Conservation (phyloP, 768 basidiomycete genomes). For the Suillus subaureus region DNA sequence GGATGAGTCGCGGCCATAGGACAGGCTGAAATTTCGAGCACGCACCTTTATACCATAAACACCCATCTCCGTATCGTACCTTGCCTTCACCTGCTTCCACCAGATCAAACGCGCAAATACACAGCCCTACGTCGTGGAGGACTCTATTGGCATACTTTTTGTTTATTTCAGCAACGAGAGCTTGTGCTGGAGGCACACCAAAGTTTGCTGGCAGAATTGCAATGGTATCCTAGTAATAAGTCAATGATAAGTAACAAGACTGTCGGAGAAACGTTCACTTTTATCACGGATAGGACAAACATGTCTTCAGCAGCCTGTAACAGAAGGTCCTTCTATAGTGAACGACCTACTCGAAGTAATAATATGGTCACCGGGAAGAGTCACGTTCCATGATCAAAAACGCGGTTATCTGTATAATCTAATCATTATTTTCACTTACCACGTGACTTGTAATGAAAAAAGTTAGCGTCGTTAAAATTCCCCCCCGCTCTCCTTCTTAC, state of each 20-base stretch:
- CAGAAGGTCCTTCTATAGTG: neutral
- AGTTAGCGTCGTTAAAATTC: neutral
- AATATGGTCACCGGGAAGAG: neutral
- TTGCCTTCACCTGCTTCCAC: conserved; percentile 87
- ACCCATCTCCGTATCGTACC: conserved; percentile 92
- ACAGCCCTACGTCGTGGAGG: conserved; percentile 88
- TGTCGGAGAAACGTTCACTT: conserved; percentile 24
- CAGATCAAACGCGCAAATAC: conserved; percentile 88
- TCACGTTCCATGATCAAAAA: neutral
- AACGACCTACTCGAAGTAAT: neutral
- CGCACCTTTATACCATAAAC: conserved; percentile 91
- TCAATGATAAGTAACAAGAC: neutral
- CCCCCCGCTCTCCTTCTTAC: conserved; percentile 5
- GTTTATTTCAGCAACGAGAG: conserved; percentile 85
- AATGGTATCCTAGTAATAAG: conserved; percentile 73
- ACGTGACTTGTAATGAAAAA: conserved; percentile 8
- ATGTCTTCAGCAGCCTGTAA: conserved; percentile 26
- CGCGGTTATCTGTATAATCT: conserved; percentile 1
- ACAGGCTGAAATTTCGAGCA: conserved; percentile 6
- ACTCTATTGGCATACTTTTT: conserved; percentile 95
- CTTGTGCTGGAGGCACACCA: conserved; percentile 72
- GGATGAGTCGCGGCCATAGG: neutral
- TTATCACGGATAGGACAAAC: conserved; percentile 51
- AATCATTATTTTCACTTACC: conserved; percentile 1
- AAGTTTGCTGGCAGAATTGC: conserved; percentile 90